Conservation (phyloP, 2,329 filamentous ascomycete genomes). For the Plectosphaerella plurivora region DNA sequence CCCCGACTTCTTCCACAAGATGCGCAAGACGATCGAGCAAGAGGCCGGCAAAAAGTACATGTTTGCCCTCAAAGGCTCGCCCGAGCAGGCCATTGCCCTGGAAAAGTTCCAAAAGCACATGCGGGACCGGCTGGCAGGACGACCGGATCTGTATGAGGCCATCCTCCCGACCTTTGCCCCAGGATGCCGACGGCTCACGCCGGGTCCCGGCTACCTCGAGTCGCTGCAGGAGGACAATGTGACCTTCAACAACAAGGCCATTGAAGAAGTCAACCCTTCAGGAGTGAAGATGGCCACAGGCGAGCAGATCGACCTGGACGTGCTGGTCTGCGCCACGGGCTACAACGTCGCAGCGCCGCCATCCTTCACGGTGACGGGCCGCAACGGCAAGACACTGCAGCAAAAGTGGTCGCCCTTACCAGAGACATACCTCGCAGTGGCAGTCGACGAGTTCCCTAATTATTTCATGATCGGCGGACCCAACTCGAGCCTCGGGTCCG, state of each 20-base stretch:
- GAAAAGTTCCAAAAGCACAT: too few relatives aligned
- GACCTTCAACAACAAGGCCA: conserved; percentile 30
- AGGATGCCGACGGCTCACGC: conserved; percentile 36
- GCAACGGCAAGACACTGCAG: conserved; percentile 31
- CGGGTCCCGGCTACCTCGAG: conserved; percentile 37
- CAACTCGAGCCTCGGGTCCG: conserved; percentile 37
- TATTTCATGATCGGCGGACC: conserved; percentile 31
- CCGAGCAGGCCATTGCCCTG: conserved; percentile 9
- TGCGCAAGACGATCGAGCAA: conserved; percentile 32
- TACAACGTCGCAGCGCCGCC: conserved; percentile 34
- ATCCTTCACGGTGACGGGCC: conserved; percentile 32
- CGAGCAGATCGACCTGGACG: conserved; percentile 21
- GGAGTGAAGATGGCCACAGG: conserved; percentile 25
- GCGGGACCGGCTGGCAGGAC: too few relatives aligned
- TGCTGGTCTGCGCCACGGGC: conserved; percentile 33
- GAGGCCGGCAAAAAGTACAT: conserved; percentile 37
- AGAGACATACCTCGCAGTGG: conserved; percentile 38
- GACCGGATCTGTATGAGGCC: conserved; percentile 28
- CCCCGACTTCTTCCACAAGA: conserved; percentile 31
- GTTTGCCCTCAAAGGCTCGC: conserved; percentile 25
- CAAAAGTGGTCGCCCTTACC: conserved; percentile 36
- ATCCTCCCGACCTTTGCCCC: conserved; percentile 36
- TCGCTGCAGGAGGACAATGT: conserved; percentile 38
- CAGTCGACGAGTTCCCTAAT: conserved; percentile 41
- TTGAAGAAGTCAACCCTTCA: conserved; percentile 26